Conservation (phyloP, 75 land plant genomes). For the Gnetum montanum region DNA sequence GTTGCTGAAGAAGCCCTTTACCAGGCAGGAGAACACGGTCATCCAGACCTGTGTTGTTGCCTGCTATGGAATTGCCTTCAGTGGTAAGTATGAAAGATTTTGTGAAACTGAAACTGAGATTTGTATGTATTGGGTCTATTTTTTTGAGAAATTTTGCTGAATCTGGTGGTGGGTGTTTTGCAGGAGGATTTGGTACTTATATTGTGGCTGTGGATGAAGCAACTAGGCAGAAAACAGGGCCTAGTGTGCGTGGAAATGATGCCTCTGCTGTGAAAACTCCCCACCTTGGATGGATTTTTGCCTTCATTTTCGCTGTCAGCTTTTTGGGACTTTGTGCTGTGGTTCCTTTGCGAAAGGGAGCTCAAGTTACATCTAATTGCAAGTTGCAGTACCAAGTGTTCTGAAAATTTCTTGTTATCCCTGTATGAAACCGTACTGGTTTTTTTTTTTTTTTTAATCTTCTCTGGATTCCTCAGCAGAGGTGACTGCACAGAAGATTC, state of each 20-base stretch:
- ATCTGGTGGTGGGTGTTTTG: too few relatives aligned
- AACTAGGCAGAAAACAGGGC: constrained; percentile 57
- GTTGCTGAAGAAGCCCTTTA: constrained; percentile 28
- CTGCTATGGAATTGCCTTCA: constrained; percentile 37
- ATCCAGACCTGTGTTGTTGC: constrained; percentile 58
- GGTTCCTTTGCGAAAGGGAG: constrained; percentile 93
- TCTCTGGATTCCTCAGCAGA: too few relatives aligned
- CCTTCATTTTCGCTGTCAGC: constrained; percentile 51
- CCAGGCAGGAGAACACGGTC: constrained; percentile 59
- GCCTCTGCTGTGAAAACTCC: constrained; percentile 63
- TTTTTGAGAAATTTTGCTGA: too few relatives aligned
- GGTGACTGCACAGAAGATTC: too few relatives aligned
- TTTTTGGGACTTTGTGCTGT: constrained; percentile 76
- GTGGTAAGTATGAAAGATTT: constrained; percentile 22
- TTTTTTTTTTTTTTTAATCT: too few relatives aligned
- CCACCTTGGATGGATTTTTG: constrained; percentile 80
- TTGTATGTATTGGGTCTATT: too few relatives aligned
- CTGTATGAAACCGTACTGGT: neutral
- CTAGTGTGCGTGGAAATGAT: constrained; percentile 45
- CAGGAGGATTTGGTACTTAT: constrained; percentile 95
- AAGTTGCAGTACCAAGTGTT: too few relatives aligned
- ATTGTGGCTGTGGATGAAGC: constrained; percentile 60
- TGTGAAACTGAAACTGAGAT: neutral
- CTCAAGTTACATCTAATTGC: too few relatives aligned
- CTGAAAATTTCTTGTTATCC: neutral